Conservation (phyloP, 805 yeast species). For the Hanseniaspora hatyaiensis region DNA sequence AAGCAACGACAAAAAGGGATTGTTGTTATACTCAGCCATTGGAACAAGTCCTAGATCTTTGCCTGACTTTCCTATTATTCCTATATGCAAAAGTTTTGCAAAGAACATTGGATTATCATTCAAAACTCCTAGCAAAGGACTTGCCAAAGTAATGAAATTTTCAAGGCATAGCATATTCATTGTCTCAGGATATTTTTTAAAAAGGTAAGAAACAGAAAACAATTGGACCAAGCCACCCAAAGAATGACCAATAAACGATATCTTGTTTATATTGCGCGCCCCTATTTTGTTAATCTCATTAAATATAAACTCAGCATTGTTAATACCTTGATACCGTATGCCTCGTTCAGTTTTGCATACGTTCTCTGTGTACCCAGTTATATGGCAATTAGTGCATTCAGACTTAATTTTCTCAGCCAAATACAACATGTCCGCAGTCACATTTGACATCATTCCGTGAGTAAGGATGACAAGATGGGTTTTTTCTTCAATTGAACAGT, state of each 20-base stretch:
- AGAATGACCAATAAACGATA: slow-evolving; percentile 71
- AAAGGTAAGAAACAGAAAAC: slow-evolving; percentile 63
- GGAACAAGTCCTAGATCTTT: slow-evolving; percentile 62
- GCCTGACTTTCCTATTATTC: slow-evolving; percentile 71
- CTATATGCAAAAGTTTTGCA: slow-evolving; percentile 55
- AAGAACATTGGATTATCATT: slow-evolving; percentile 70
- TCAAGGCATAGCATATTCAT: slow-evolving; percentile 48
- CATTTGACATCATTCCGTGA: slow-evolving; percentile 71
- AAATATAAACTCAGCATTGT: slow-evolving; percentile 55
- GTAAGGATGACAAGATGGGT: slow-evolving; percentile 59
- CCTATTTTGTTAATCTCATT: slow-evolving; percentile 36
- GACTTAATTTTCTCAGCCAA: slow-evolving; percentile 54
- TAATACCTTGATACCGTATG: slow-evolving; percentile 57
- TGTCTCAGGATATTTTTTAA: slow-evolving; percentile 56
- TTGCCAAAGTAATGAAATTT: slow-evolving; percentile 61
- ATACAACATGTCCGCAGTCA: slow-evolving; percentile 63
- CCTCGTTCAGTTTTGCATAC: slow-evolving; percentile 74
- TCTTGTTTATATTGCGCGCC: slow-evolving; percentile 36
- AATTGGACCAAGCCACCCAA: slow-evolving; percentile 70
- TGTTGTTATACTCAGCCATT: slow-evolving; percentile 22
- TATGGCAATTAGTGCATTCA: slow-evolving; percentile 36
- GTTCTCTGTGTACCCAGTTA: slow-evolving; percentile 58
- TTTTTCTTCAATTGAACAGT: slow-evolving; percentile 27
- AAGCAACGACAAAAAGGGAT: slow-evolving; percentile 35
- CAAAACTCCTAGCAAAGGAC: slow-evolving; percentile 65